phyloP scores from a whole-genome alignment of 2,329 filamentous ascomycete genomes.

The Fusarium sacchari region DNA sequence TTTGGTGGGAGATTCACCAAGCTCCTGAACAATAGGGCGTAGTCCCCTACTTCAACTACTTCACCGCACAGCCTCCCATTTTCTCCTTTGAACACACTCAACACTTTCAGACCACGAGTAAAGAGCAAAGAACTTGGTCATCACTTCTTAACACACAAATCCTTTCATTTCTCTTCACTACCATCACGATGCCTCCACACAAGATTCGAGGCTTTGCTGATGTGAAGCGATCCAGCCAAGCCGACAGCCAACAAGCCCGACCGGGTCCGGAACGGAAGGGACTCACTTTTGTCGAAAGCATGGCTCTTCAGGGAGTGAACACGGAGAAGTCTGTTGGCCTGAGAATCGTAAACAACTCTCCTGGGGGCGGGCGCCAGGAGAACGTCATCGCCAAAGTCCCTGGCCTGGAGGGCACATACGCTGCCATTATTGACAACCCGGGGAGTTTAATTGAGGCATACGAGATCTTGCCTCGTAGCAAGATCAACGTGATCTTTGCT shows the following conservation, averaged over 20 bases:
- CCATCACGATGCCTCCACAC: not conserved
- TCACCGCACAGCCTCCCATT: not conserved
- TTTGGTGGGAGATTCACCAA: not conserved
- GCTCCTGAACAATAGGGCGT: not conserved
- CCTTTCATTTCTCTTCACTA: too few species aligned
- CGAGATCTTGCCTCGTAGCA: accelerated
- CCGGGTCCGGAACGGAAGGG: not conserved
- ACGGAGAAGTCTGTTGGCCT: not conserved
- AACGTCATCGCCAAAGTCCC: constrained; percentile 8
- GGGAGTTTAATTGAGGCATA: accelerated
- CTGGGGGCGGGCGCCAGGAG: not conserved
- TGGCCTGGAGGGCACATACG: not conserved
- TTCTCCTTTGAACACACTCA: not conserved
- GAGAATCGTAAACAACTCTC: not conserved
- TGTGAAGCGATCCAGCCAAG: not conserved
- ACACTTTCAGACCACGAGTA: accelerated
- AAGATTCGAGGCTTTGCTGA: not conserved
- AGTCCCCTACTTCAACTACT: not conserved
- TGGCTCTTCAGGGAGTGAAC: not conserved
- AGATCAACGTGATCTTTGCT: accelerated
- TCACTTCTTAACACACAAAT: not conserved
- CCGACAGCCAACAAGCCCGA: not conserved
- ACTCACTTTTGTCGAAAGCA: not conserved
- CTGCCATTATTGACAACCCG: accelerated
- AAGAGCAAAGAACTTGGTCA: not conserved